A percentile compares a stretch with the other conserved stretches of the same genome.
These are phyloP conservation scores for Hypoxylon fuscum DNA, from an alignment of 495 filamentous ascomycete genomes.

Conservation along the genomic window DNA sequence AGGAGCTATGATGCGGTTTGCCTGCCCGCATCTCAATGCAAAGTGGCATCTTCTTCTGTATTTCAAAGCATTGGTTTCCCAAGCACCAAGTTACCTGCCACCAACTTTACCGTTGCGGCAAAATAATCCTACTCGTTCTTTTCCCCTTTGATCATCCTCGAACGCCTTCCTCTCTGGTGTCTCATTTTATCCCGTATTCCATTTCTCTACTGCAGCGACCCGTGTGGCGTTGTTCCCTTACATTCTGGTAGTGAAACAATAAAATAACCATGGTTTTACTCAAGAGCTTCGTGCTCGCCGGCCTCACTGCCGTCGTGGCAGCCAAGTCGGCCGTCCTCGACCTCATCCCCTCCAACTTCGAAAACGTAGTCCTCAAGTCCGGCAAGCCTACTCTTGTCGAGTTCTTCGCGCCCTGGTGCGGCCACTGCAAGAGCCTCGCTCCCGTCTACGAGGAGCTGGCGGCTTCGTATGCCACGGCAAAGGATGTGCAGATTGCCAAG, in stretches of 20 bases:
- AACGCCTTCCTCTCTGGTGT: conserved; percentile 1
- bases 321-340: conserved; percentile 78
- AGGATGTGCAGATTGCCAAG: conserved; percentile 89
- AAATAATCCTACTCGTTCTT: not conserved
- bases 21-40: conserved; percentile 29
- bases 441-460: conserved; percentile 96
- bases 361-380: conserved; percentile 84
- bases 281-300: conserved; percentile 62
- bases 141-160: not conserved
- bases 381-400: conserved; percentile 97
- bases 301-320: conserved; percentile 55
- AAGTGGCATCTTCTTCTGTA: conserved; percentile 43
- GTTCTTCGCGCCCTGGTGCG: conserved; percentile 99
- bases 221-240: conserved; percentile 16
- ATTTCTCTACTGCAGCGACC: conserved; percentile 10
- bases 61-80: conserved; percentile 39
- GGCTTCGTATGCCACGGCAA: conserved; percentile 70
- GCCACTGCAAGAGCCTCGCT: conserved; percentile 97
- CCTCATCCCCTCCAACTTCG: conserved; percentile 88
- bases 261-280: conserved; percentile 56
- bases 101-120: conserved; percentile 2
- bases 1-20: conserved; percentile 22
- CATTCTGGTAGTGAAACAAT: conserved; percentile 18
- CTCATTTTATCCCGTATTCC: not conserved
- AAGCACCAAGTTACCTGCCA: conserved; percentile 5